These are phyloP conservation scores for Aspergillus bridgeri DNA, from an alignment of 495 filamentous ascomycete species.

Conservation along the genomic window DNA sequence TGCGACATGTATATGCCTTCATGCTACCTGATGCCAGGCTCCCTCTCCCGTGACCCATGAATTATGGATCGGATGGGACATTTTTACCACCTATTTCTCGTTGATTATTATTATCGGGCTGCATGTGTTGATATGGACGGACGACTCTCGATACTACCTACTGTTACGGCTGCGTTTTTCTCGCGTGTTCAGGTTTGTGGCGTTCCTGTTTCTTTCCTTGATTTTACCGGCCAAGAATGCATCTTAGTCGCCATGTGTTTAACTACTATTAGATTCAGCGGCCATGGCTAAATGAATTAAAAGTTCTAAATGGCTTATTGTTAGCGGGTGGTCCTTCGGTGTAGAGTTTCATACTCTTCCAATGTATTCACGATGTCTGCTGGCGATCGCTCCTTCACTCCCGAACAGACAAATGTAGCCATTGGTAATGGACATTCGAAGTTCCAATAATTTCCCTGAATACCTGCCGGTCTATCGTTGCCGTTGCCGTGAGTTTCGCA, in stretches of 20 bases:
- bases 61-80: too few species aligned
- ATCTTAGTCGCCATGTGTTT: background rate
- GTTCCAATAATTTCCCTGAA: constrained; percentile 27
- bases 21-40: too few species aligned
- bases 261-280: background rate
- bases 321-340: background rate
- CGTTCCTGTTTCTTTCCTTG: background rate
- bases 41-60: too few species aligned
- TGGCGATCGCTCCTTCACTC: background rate
- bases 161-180: background rate
- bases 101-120: background rate
- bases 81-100: too few species aligned
- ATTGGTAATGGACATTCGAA: constrained; percentile 20
- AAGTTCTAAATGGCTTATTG: background rate
- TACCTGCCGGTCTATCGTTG: constrained; percentile 18
- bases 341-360: background rate
- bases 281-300: background rate
- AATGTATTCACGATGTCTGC: constrained; percentile 5
- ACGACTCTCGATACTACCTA: background rate
- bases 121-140: background rate
- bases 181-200: background rate
- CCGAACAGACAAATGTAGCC: constrained; percentile 5
- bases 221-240: too few species aligned
- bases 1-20: background rate
- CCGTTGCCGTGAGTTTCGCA: constrained; percentile 25